Evolutionary conservation across 1,284 basidiomycete genomes (phyloP).

Genomic region (Athelia psychrophila): DNA sequence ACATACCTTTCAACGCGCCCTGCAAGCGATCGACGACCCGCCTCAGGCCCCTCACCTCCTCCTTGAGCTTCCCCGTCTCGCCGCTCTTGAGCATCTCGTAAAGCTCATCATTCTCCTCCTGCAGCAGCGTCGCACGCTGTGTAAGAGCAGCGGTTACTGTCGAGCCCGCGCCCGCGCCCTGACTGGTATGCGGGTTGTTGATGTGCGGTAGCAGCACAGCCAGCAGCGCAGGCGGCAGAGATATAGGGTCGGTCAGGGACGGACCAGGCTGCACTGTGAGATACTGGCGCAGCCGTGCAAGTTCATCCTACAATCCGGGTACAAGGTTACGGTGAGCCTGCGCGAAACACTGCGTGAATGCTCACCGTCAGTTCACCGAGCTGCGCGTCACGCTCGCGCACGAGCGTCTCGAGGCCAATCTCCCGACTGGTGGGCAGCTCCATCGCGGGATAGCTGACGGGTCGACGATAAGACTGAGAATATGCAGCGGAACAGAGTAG

Average conservation of each 20-base stretch:
- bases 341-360: conserved; percentile 10
- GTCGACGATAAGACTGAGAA: not conserved
- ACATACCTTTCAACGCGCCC: conserved; percentile 67
- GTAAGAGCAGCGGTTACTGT: conserved; percentile 69
- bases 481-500: not conserved
- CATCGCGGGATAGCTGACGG: conserved; percentile 37
- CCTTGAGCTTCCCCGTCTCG: conserved; percentile 73
- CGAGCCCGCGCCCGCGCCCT: conserved; percentile 38
- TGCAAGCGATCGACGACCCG: conserved; percentile 66
- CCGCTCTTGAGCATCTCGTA: conserved; percentile 68
- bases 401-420: conserved; percentile 71
- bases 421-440: conserved; percentile 70
- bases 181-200: conserved; percentile 29
- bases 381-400: conserved; percentile 70
- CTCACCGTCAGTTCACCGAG: conserved; percentile 67
- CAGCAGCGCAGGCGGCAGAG: conserved; percentile 65
- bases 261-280: conserved; percentile 55
- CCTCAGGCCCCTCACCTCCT: conserved; percentile 69
- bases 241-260: conserved; percentile 55
- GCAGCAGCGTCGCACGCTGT: conserved; percentile 65
- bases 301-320: conserved; percentile 51
- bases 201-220: conserved; percentile 67
- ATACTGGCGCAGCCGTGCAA: conserved; percentile 61
- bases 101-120: conserved; percentile 81
- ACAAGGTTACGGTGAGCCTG: not conserved